Evolutionary conservation across 169 alveolate species (phyloP).

Genomic region (Cystoisospora suis): DNA sequence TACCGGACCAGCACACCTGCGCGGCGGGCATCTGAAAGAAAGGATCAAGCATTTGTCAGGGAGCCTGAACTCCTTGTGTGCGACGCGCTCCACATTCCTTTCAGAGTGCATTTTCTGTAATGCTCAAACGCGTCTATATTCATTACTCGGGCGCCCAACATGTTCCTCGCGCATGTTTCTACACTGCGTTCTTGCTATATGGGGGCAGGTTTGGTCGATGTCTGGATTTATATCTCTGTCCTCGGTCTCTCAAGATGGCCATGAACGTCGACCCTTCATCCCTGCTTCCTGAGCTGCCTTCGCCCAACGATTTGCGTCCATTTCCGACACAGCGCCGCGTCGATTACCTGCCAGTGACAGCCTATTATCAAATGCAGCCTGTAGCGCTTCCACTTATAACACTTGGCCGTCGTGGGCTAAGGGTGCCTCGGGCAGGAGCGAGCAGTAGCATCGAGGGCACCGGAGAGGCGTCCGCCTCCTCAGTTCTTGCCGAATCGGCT

Average conservation of each 20-base stretch:
- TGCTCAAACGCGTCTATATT: no score
- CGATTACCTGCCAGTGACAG: slow-evolving; percentile 35
- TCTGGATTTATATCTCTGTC: slow-evolving; percentile 91
- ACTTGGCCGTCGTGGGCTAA: neutral
- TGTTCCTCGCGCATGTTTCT: neutral
- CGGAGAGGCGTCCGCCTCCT: neutral
- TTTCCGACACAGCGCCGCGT: slow-evolving; percentile 62
- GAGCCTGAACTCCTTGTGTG: no score
- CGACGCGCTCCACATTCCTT: no score
- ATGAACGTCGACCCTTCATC: slow-evolving; percentile 76
- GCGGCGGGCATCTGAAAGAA: no score
- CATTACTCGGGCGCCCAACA: neutral
- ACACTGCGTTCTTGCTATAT: slow-evolving; percentile 52
- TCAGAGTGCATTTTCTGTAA: no score
- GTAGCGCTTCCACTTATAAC: neutral
- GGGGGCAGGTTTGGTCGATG: slow-evolving; percentile 91
- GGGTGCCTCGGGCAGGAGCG: neutral
- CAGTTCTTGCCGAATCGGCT: neutral
- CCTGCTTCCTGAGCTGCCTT: slow-evolving; percentile 68
- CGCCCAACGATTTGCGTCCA: slow-evolving; percentile 57
- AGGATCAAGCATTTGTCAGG: no score
- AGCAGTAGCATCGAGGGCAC: neutral
- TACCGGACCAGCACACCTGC: no score
- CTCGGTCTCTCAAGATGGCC: slow-evolving; percentile 90
- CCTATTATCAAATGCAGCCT: neutral